These are phyloP conservation scores for Cladosporium colombiae DNA, from an alignment of 2,329 filamentous ascomycete species.

Conservation along the genomic window DNA sequence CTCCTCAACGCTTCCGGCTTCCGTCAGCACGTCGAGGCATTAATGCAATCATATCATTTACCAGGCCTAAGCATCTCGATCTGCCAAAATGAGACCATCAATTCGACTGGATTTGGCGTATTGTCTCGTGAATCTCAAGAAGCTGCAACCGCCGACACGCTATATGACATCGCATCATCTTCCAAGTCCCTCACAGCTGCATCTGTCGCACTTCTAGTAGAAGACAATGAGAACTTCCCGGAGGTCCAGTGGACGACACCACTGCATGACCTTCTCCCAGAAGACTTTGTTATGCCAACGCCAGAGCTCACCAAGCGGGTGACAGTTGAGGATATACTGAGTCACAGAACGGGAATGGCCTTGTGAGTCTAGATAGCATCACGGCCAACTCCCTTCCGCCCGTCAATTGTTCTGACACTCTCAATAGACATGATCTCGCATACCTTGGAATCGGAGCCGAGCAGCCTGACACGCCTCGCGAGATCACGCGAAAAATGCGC, in stretches of 20 bases:
- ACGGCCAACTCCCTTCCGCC: neutral
- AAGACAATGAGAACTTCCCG: conserved; percentile 36
- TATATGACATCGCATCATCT: conserved; percentile 58
- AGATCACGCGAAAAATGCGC: conserved; percentile 48
- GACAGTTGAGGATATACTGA: conserved; percentile 57
- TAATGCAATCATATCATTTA: conserved; percentile 48
- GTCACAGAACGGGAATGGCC: conserved; percentile 55
- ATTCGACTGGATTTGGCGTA: conserved; percentile 44
- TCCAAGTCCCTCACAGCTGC: conserved; percentile 59
- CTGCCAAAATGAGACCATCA: conserved; percentile 48
- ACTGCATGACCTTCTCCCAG: conserved; percentile 50
- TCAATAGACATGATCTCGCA: conserved; percentile 37
- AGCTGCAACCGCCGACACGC: conserved; percentile 48
- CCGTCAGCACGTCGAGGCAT: conserved; percentile 28
- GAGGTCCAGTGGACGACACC: conserved; percentile 50
- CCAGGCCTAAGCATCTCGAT: conserved; percentile 54
- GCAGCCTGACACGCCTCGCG: conserved; percentile 35
- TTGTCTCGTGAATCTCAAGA: conserved; percentile 39
- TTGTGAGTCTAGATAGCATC: conserved; percentile 42
- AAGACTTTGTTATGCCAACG: conserved; percentile 56
- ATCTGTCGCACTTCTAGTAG: conserved; percentile 52
- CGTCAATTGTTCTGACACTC: neutral
- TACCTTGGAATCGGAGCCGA: conserved; percentile 36
- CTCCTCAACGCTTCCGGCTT: conserved; percentile 19
- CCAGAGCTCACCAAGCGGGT: conserved; percentile 41